These are phyloP conservation scores for Penicillium thymicola DNA, from an alignment of 2,329 filamentous ascomycete genomes.

Conservation along the genomic window DNA sequence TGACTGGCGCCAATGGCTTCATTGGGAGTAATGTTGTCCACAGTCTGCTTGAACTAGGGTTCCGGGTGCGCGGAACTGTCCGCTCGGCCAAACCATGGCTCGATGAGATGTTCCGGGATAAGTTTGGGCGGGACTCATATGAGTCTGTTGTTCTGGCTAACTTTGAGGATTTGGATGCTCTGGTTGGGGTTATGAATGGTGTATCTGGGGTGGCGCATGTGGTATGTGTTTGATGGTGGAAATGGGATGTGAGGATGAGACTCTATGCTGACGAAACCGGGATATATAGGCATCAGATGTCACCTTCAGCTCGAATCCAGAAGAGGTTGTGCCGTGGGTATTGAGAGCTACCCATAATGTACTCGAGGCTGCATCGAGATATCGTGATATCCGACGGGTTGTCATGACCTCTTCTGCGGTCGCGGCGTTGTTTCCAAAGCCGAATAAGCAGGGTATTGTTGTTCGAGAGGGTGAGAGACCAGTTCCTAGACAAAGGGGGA, in stretches of 20 bases:
- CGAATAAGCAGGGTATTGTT: constrained; percentile 1
- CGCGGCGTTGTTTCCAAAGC: constrained; percentile 4
- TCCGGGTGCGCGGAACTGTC: constrained; percentile 45
- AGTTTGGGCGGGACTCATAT: constrained; percentile 24
- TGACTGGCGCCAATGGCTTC: constrained; percentile 48
- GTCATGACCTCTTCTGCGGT: constrained; percentile 21
- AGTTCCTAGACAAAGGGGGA: background rate
- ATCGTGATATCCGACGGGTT: constrained; percentile 11
- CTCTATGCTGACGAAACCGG: background rate
- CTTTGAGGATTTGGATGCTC: background rate
- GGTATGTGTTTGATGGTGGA: background rate
- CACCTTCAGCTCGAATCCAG: constrained; percentile 10
- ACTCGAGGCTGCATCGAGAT: constrained; percentile 10
- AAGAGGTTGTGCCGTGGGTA: constrained; percentile 8
- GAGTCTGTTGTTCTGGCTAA: constrained; percentile 19
- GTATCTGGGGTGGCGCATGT: constrained; percentile 7
- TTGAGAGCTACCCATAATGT: constrained; percentile 11
- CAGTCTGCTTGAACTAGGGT: constrained; percentile 41
- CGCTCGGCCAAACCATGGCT: constrained; percentile 36
- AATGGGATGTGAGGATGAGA: background rate
- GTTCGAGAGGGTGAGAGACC: constrained; percentile 13
- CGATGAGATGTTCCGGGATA: constrained; percentile 23
- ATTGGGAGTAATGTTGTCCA: constrained; percentile 42
- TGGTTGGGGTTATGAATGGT: constrained; percentile 23
- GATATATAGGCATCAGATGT: constrained; percentile 10